Evolutionary conservation across 768 basidiomycete genomes (phyloP), one percentile per base, ranked within the genome.

Genomic region (Melanogaster broomeanus): DNA sequence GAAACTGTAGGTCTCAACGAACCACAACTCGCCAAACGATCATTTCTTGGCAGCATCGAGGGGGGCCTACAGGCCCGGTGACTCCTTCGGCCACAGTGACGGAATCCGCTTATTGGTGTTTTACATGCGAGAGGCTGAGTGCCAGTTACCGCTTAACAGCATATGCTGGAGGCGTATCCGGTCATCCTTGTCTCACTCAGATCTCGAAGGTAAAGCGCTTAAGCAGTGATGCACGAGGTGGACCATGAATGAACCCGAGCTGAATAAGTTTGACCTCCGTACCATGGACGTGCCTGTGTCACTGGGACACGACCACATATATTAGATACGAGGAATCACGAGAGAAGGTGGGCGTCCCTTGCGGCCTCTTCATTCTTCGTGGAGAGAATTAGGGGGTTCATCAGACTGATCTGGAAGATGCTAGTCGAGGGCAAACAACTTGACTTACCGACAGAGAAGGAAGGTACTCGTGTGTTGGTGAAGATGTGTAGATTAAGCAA

Each of bases 241-340:
- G 69, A 41, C 34, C 18, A 38, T 47, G 37, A 72, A 72, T 40
- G 47, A 66, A 42, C 27, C 30, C 12, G 31, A 24, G 1, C 72
- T 72, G 47, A 54, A 49, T 16, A 24, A 19, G 5, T 52, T 64
- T 25, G 53, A 52, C 6, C 71, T 74, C 45, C 16, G 44, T 10
- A 64, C 61, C 42, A 55, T 15, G 68, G 62, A 6, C 60, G 65
- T 9, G 71, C 67, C 3, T 74, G 71, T 45, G 59, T 71, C 46
- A n/a, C n/a, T n/a, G n/a, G n/a, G n/a, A n/a, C n/a, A n/a, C n/a
- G n/a, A n/a, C n/a, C n/a, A n/a, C n/a, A n/a, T n/a, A n/a, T n/a
- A n/a, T n/a, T n/a, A n/a, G n/a, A n/a, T n/a, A n/a, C n/a, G n/a
- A n/a, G n/a, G 43, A 44, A 35, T 35, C 34, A 13, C 34, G 15